Percentiles rank a stretch among this genome's conserved stretches.
These are phyloP conservation scores for Dictyostelium brefeldianum DNA, from an alignment of 78 protist species.

Conservation along the genomic window DNA sequence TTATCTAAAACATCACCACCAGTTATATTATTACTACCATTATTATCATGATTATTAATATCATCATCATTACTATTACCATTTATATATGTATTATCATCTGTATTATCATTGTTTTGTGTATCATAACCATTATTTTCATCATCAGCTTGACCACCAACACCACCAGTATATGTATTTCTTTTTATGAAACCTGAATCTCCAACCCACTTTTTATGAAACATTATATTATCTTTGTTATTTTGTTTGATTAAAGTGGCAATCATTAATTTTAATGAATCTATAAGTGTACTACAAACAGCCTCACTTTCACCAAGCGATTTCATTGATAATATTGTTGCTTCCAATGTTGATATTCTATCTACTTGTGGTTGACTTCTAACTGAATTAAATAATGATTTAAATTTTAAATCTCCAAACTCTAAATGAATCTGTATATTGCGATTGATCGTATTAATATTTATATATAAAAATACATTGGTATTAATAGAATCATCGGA, in stretches of 20 bases:
- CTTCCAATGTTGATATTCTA: conserved; percentile 76
- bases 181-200: neutral
- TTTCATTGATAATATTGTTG: conserved; percentile 47
- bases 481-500: neutral
- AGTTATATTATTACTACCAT: neutral
- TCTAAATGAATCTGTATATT: conserved; percentile 32
- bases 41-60: neutral
- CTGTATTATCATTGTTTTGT: neutral
- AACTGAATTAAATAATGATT: conserved; percentile 57
- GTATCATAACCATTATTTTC: neutral
- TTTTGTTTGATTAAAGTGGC: neutral
- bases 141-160: neutral
- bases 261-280: neutral
- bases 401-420: conserved; percentile 51
- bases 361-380: conserved; percentile 76
- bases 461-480: neutral
- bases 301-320: conserved; percentile 34
- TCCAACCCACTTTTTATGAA: conserved; percentile 49
- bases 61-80: neutral
- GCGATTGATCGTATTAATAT: neutral
- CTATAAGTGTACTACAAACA: neutral
- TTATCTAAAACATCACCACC: too few species aligned
- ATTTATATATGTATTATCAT: neutral
- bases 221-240: neutral
- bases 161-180: neutral